Conservation (phyloP, 164 flowering plant species). For the Magnolia changhungtana region DNA sequence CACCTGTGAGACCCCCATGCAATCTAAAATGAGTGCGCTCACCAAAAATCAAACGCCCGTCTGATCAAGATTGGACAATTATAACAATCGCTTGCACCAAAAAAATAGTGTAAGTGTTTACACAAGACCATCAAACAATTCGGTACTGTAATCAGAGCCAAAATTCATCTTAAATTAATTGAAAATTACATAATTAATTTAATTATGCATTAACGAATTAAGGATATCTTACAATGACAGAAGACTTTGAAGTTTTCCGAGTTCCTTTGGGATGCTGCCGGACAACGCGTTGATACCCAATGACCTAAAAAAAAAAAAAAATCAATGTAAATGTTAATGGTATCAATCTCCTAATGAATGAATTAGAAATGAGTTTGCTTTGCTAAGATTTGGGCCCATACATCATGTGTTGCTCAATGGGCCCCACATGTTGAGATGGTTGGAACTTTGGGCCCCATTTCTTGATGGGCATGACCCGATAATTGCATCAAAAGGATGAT, state of each 20-base stretch:
- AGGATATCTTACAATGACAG: constrained; percentile 14
- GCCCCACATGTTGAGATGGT: too few species aligned
- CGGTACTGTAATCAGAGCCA: not conserved
- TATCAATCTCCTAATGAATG: not conserved
- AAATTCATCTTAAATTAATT: not conserved
- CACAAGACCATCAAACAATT: not conserved
- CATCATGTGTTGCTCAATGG: not conserved
- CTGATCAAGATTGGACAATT: too few species aligned
- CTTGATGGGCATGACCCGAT: too few species aligned
- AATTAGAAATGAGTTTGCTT: too few species aligned
- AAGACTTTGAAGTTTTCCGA: constrained; percentile 19
- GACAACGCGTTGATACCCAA: constrained; percentile 37
- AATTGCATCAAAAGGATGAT: too few species aligned
- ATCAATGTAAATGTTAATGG: not conserved
- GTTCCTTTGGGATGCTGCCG: constrained; percentile 37
- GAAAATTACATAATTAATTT: not conserved
- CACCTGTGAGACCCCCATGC: too few species aligned
- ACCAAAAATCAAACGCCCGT: too few species aligned
- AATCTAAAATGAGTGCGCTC: too few species aligned
- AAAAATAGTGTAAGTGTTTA: too few species aligned
- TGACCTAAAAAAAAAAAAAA: constrained; percentile 10
- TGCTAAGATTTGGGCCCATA: not conserved
- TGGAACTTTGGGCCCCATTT: too few species aligned
- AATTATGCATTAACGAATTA: not conserved
- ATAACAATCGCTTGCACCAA: too few species aligned